Evolutionary conservation across 1,284 basidiomycete genomes (phyloP), one percentile per base, ranked within the genome.

Genomic region (Ustanciosporium gigantosporum): DNA sequence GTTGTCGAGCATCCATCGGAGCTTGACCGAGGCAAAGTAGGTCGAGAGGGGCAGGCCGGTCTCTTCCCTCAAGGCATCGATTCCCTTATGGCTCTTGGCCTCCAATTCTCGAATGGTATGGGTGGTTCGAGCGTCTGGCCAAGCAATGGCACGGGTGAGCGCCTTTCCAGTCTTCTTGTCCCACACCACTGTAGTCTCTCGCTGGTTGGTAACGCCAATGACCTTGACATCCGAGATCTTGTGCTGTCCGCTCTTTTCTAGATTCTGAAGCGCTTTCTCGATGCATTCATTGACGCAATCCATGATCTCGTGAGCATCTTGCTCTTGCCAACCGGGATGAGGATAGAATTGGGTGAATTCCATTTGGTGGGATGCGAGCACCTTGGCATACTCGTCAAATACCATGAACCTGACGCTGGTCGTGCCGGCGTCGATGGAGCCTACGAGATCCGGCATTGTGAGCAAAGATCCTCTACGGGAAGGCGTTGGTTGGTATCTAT

Each of bases 171-270:
- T 94, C 72, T 83, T 84, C 61, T 87, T 85, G 77, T 90, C 90
- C 95, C 95, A 98, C 11, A 88, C 90, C 16, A 97, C 87, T 1
- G 93, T 88, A 4, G 95, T 98, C 79, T 98, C 94, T 51, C 95
- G 87, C 81, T 98, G 94, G 78, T 96, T 98, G 39, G 94, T 97
- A 80, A 98, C 90, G 29, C 93, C 94, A 66, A 98, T 90, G 52
- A 89, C 89, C 79, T 93, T 94, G 77, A 98, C 82, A 76, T 90
- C 89, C 43, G 85, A 82, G 70, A 85, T 85, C 13, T 84, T 81
- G 84, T 86, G 90, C 2, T 91, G 90, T 16, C 83, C 81, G 40
- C 46, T 81, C 15, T 61, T n/a, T 74, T 92, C 88, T 61, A 98
- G 82, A 55, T 85, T 82, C 68, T 85, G 83, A 44, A 88, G 82